phyloP scores from a whole-genome alignment of 1,284 basidiomycete genomes.

The Cryptococcus jaspeensis region DNA sequence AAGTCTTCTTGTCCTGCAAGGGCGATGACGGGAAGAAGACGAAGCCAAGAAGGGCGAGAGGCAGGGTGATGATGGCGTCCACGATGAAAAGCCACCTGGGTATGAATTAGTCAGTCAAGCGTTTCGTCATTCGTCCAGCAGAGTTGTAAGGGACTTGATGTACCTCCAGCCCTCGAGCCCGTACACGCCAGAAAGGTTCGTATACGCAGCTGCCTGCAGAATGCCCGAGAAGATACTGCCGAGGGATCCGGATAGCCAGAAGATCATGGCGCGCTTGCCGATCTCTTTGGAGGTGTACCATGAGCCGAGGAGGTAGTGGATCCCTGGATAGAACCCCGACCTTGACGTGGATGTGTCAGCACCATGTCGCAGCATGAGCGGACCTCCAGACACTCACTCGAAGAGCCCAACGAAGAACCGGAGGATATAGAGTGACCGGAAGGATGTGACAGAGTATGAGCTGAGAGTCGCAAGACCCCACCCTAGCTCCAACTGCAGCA shows the following conservation, averaged over 20 bases:
- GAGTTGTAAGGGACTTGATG: neutral
- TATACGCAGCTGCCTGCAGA: constrained; percentile 43
- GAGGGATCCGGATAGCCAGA: constrained; percentile 35
- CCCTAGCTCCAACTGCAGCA: constrained; percentile 31
- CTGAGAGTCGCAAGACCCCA: constrained; percentile 42
- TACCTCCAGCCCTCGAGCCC: constrained; percentile 41
- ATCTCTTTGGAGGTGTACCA: constrained; percentile 45
- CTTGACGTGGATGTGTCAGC: constrained; percentile 8
- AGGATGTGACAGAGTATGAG: constrained; percentile 28
- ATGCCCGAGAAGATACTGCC: constrained; percentile 42
- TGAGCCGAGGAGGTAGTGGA: constrained; percentile 36
- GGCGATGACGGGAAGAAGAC: constrained; percentile 42
- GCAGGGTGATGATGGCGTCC: constrained; percentile 41
- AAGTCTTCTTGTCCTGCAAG: constrained; percentile 25
- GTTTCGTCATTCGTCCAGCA: neutral
- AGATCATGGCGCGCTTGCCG: constrained; percentile 42
- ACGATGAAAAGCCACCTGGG: constrained; percentile 39
- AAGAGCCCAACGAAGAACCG: constrained; percentile 39
- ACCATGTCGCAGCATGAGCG: constrained; percentile 8
- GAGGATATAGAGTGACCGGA: constrained; percentile 27
- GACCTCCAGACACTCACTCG: constrained; percentile 22
- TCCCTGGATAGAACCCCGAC: constrained; percentile 42
- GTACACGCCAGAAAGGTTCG: constrained; percentile 33
- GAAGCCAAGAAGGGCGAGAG: constrained; percentile 39
- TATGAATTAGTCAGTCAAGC: neutral